These are phyloP conservation scores for Geotrichum australiense DNA, from an alignment of 1,139 yeast genomes.

Conservation along the genomic window DNA sequence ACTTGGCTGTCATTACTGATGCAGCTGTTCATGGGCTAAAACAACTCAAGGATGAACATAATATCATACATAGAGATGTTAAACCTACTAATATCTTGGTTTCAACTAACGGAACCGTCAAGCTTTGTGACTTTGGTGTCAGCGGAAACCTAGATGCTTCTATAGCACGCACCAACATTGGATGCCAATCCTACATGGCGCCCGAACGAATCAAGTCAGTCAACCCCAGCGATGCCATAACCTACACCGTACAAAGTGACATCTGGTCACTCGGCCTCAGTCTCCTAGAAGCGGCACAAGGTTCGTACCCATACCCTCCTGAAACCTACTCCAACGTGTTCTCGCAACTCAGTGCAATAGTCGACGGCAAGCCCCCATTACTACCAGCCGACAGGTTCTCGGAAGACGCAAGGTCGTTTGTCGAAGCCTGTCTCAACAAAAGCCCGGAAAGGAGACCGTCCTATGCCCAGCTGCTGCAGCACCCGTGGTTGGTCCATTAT, in stretches of 20 bases:
- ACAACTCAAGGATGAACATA: constrained; percentile 79
- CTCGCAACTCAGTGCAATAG: constrained; percentile 90
- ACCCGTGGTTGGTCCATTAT: constrained; percentile 70
- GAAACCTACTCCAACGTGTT: constrained; percentile 87
- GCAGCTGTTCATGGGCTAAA: constrained; percentile 76
- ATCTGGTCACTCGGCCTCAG: constrained; percentile 94
- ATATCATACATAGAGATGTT: constrained; percentile 93
- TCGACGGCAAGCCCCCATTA: constrained; percentile 90
- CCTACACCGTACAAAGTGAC: constrained; percentile 92
- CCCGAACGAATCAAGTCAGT: constrained; percentile 84
- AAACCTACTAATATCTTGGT: constrained; percentile 93
- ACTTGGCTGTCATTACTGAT: constrained; percentile 74
- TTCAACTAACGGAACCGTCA: constrained; percentile 71
- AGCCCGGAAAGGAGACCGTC: constrained; percentile 78
- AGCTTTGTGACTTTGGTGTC: constrained; percentile 94
- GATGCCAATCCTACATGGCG: constrained; percentile 98
- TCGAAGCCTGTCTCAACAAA: constrained; percentile 70
- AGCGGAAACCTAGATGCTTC: constrained; percentile 94
- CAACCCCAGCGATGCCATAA: constrained; percentile 53
- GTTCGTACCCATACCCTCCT: constrained; percentile 91
- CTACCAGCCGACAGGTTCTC: constrained; percentile 55
- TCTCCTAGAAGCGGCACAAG: constrained; percentile 81
- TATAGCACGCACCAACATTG: constrained; percentile 90
- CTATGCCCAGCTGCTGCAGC: constrained; percentile 62
- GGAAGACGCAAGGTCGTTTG: constrained; percentile 75